Evolutionary conservation across 495 filamentous ascomycete genomes (phyloP).

Genomic region (Gamarada debralockiae): DNA sequence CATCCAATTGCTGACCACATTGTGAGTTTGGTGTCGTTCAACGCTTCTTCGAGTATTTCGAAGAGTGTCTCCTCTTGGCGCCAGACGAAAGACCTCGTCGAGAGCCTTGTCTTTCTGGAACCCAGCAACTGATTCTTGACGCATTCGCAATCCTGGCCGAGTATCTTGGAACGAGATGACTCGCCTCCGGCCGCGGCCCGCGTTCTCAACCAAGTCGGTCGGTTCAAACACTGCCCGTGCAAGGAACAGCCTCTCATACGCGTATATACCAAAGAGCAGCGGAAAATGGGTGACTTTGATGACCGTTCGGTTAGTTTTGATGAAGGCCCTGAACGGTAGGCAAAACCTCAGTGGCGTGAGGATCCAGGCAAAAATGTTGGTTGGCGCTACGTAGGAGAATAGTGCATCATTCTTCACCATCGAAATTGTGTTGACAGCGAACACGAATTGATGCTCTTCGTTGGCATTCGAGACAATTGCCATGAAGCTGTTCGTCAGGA

Average conservation of each 20-base stretch:
- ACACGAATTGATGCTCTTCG: constrained; percentile 90
- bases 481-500: constrained; percentile 93
- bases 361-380: constrained; percentile 85
- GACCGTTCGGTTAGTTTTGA: constrained; percentile 75
- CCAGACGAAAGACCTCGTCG: constrained; percentile 82
- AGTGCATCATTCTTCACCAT: constrained; percentile 95
- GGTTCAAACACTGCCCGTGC: constrained; percentile 66
- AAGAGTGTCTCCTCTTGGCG: constrained; percentile 32
- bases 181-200: constrained; percentile 32
- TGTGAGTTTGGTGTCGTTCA: constrained; percentile 63
- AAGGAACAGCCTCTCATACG: constrained; percentile 79
- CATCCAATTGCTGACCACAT: constrained; percentile 84
- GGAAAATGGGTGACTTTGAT: constrained; percentile 91
- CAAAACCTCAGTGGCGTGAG: constrained; percentile 73
- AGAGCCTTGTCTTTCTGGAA: constrained; percentile 85
- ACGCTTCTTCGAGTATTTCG: constrained; percentile 30
- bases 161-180: constrained; percentile 51
- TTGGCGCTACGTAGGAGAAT: constrained; percentile 87
- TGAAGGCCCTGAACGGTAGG: constrained; percentile 74
- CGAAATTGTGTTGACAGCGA: constrained; percentile 90
- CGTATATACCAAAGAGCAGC: constrained; percentile 75
- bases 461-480: constrained; percentile 87
- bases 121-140: constrained; percentile 78
- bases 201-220: constrained; percentile 62
- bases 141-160: constrained; percentile 55